Evolutionary conservation across 768 basidiomycete species (phyloP), one percentile per base, ranked within the genome.

Genomic region (Leucosporidium creatinivorum): DNA sequence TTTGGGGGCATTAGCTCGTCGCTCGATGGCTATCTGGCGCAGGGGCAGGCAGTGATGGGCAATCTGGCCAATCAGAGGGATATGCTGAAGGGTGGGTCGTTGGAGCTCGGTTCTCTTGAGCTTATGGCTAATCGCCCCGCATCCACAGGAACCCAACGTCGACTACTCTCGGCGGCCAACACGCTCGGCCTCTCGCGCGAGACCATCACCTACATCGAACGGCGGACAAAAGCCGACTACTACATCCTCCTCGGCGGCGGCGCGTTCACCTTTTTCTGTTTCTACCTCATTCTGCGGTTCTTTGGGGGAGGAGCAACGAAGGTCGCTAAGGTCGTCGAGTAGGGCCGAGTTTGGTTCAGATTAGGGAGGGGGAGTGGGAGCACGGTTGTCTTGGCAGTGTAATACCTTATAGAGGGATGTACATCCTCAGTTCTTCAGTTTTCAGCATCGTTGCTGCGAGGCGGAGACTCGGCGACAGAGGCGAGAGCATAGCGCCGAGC

Each of bases 121-220:
- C n/a, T n/a, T n/a, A n/a, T n/a, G n/a, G n/a, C n/a, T n/a, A n/a
- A 54, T 15, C 8, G 9, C 7, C 19, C 26, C 3, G 4, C 3
- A 19, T 6, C 0, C 39, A 4, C 59, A 74, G 70, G 91, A n/a
- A 97, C 96, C 0, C 88, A 91, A 76, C 83, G 86, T 73, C 83
- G 89, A 63, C 79, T 99, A 59, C 79, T 96, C 65, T 88, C 90
- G 76, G 88, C 91, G 52, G 96, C 93, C 57, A 97, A 96, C 78
- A 96, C 92, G 30, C 79, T 99, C 66, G 96, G 96, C 0, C 79
- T 98, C 76, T 93, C 93, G 78, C 83, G 93, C 68, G 85, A 94
- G 76, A 93, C 94, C 44, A 97, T 99, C 78, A 87, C 89, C 10
- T 99, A 93, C 91, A 93, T 99, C 72, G 96, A 99, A 76, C 84